Evolutionary conservation across 768 basidiomycete species (phyloP).

Genomic region (Mycena vulgaris): DNA sequence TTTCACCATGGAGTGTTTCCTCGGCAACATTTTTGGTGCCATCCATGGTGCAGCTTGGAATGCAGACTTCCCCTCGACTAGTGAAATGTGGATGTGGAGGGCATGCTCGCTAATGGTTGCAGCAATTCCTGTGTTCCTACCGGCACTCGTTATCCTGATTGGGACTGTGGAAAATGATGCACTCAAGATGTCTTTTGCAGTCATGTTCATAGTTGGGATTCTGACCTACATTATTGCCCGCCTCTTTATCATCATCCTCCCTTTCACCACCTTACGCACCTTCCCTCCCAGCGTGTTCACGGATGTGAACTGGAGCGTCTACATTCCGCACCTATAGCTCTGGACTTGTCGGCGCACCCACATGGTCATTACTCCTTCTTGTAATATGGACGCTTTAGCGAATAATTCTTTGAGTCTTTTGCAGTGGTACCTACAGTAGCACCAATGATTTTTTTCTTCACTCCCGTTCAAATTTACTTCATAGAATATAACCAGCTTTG

Average conservation of each 20-base stretch:
- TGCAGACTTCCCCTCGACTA: constrained; percentile 39
- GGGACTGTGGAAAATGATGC: too few species aligned
- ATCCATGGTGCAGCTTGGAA: constrained; percentile 47
- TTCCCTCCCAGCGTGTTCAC: too few species aligned
- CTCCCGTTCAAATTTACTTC: too few species aligned
- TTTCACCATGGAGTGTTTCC: not conserved
- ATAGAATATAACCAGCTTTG: too few species aligned
- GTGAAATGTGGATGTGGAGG: constrained; percentile 41
- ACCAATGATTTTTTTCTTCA: too few species aligned
- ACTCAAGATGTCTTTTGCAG: too few species aligned
- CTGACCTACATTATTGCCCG: not conserved
- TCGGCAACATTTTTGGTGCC: constrained; percentile 42
- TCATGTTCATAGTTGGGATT: not conserved
- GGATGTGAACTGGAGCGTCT: not conserved
- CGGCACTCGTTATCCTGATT: not conserved
- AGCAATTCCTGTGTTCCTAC: constrained; percentile 4
- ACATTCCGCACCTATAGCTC: not conserved
- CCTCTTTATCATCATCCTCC: not conserved
- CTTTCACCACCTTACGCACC: not conserved
- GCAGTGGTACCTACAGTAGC: too few species aligned
- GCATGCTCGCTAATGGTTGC: constrained; percentile 31
- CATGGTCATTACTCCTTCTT: too few species aligned
- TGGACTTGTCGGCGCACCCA: too few species aligned
- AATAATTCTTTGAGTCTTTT: too few species aligned
- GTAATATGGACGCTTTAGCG: too few species aligned